Percentiles rank a stretch among this genome's conserved stretches.
Conservation (phyloP, 495 filamentous ascomycete genomes). For the Aspergillus sparsus region DNA sequence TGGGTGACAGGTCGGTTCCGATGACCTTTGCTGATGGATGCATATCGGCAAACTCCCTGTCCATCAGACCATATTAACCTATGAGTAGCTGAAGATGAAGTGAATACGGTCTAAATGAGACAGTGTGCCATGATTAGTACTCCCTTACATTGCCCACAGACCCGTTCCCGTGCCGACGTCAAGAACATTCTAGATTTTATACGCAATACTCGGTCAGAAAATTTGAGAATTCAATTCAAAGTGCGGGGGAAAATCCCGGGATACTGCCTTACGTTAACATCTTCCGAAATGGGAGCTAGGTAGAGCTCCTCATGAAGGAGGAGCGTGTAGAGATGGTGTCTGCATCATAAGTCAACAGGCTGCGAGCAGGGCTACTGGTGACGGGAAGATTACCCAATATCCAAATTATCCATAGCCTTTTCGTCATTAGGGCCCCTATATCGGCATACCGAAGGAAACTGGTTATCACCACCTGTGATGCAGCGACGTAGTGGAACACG, state of each 20-base stretch:
- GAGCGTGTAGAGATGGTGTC: conserved; percentile 19
- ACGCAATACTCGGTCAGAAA: background rate
- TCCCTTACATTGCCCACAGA: conserved; percentile 17
- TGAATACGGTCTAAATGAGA: background rate
- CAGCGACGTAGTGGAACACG: background rate
- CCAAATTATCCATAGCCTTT: conserved; percentile 17
- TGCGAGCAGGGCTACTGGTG: background rate
- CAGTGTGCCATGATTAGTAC: too few species aligned
- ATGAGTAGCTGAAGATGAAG: background rate
- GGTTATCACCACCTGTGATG: background rate
- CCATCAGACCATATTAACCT: background rate
- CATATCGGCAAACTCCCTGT: conserved; percentile 22
- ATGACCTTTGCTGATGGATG: conserved; percentile 29
- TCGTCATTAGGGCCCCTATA: conserved; percentile 20
- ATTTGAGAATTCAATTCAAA: background rate
- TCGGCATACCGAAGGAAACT: background rate
- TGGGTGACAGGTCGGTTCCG: conserved; percentile 20
- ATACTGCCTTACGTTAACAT: conserved; percentile 1
- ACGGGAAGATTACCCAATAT: conserved; percentile 5
- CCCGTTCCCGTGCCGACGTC: conserved; percentile 22
- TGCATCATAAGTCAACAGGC: background rate
- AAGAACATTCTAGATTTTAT: conserved; percentile 22
- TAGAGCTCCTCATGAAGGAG: conserved; percentile 9
- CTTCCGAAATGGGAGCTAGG: conserved; percentile 10
- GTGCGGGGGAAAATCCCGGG: too few species aligned